phyloP scores from a whole-genome alignment of 164 flowering plant species.

The Piper longum region DNA sequence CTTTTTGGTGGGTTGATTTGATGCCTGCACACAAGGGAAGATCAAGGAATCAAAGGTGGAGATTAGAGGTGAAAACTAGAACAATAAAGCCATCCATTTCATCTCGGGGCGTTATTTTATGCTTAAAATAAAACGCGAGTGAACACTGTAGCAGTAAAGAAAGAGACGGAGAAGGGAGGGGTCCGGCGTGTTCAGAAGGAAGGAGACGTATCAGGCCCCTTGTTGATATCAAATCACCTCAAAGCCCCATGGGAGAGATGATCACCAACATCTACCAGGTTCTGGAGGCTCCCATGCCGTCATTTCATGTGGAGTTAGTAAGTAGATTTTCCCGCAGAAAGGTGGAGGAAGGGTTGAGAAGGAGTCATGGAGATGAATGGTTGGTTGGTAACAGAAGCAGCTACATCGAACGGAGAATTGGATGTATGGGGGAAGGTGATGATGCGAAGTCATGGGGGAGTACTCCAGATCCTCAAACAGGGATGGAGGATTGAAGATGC shows the following conservation, averaged over 20 bases:
- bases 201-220: background rate
- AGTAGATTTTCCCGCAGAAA: slow-evolving; percentile 2
- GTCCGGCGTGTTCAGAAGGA: background rate
- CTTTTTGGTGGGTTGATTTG: slow-evolving; percentile 3
- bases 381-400: background rate
- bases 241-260: background rate
- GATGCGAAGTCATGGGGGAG: background rate
- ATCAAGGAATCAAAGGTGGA: slow-evolving; percentile 10
- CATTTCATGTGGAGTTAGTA: slow-evolving; percentile 37
- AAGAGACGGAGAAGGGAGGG: background rate
- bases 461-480: background rate
- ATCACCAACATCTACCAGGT: background rate
- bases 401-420: background rate
- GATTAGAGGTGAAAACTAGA: slow-evolving; percentile 3
- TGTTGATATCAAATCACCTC: slow-evolving; percentile 11
- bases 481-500: no score
- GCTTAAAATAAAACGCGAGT: slow-evolving; percentile 18
- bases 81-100: slow-evolving; percentile 11
- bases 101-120: slow-evolving; percentile 35
- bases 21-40: slow-evolving; percentile 9
- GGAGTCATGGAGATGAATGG: background rate
- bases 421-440: background rate
- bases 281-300: slow-evolving; percentile 8
- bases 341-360: background rate
- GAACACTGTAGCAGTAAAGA: slow-evolving; percentile 1